Base-by-base conservation (phyloP, 1,284 basidiomycete genomes). In the Tilletia caries region DNA sequence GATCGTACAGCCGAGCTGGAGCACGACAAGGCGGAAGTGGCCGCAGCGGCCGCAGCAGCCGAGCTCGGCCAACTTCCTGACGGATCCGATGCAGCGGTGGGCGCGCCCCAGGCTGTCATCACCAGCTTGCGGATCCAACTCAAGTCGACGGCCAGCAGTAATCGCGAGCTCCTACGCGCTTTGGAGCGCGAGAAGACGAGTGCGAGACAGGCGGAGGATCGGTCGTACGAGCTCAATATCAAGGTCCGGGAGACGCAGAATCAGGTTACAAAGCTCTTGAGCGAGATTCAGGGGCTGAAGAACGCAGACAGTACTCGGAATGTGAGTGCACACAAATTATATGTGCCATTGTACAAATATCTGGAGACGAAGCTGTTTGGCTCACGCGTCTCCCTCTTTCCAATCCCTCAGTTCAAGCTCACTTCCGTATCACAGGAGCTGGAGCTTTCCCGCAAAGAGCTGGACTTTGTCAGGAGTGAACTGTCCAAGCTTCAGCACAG, bases 341-440 rank as follows among this genome's bases (percentile, higher is more conserved):
- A 15, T 50, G 12, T 54, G 25, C 15, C 3, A 13, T 23, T 29
- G 20, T 18, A 5, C 46, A 18, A 18, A 18, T 23, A 23, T 50
- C 4, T 18, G n/a, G n/a, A n/a, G n/a, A n/a, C n/a, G n/a, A n/a
- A n/a, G 15, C 27, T 41, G 2, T 15, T 41, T 6, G 37, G 37
- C 37, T 41, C 10, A 41, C 37, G 8, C 37, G 37, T 15, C n/a
- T n/a, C 37, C 37, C 25, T 41, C 12, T 18, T 66, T 1, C 65
- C n/a, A 4, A 12, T 8, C 18, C 67, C 33, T 18, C 76, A 92
- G 90, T 93, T 91, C 86, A 91, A 90, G 83, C 78, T 91, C 70
- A 91, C 92, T 68, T 88, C 91, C 0, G 86, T 91, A 2, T 86
- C 88, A 3, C 91, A 93, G 84, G 91, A 93, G 85, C 85, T 93